Conservation (phyloP, 2,329 filamentous ascomycete species). For the Penicillium thymicola region DNA sequence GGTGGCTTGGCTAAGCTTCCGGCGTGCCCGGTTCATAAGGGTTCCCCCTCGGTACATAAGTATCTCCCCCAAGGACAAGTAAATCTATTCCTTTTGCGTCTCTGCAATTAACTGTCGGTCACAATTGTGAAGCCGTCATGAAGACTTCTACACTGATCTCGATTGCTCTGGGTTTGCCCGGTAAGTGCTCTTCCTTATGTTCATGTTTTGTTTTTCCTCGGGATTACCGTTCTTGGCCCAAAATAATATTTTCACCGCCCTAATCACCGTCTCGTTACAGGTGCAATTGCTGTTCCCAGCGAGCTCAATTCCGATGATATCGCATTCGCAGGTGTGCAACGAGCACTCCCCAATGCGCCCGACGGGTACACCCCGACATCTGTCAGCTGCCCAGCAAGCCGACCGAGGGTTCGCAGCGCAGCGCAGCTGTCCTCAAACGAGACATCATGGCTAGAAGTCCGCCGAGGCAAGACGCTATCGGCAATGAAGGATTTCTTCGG, state of each 20-base stretch:
- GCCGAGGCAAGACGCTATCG: constrained; percentile 68
- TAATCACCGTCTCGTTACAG: constrained; percentile 6
- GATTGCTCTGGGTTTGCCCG: constrained; percentile 16
- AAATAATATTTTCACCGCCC: not conserved
- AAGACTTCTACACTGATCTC: constrained; percentile 15
- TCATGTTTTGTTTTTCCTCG: not conserved
- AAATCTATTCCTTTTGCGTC: not conserved
- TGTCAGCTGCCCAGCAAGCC: constrained; percentile 65
- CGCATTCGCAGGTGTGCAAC: constrained; percentile 18
- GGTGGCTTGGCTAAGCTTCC: constrained; percentile 17
- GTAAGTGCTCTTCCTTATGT: constrained; percentile 8
- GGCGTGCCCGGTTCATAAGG: constrained; percentile 22
- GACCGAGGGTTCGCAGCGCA: constrained; percentile 67
- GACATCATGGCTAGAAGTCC: constrained; percentile 66
- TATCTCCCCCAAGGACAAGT: constrained; percentile 6
- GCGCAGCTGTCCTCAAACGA: constrained; percentile 65
- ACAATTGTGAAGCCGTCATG: constrained; percentile 10
- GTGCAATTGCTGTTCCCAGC: constrained; percentile 17
- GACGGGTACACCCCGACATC: constrained; percentile 69
- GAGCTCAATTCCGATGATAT: constrained; percentile 8
- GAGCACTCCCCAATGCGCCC: constrained; percentile 56
- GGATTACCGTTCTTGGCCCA: not conserved
- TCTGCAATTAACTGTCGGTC: not conserved
- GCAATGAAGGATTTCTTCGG: constrained; percentile 71
- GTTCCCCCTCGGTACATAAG: constrained; percentile 19